These are phyloP conservation scores for Centrapalus pauciflorus DNA, from an alignment of 129 eudicot genomes.

Conservation along the genomic window DNA sequence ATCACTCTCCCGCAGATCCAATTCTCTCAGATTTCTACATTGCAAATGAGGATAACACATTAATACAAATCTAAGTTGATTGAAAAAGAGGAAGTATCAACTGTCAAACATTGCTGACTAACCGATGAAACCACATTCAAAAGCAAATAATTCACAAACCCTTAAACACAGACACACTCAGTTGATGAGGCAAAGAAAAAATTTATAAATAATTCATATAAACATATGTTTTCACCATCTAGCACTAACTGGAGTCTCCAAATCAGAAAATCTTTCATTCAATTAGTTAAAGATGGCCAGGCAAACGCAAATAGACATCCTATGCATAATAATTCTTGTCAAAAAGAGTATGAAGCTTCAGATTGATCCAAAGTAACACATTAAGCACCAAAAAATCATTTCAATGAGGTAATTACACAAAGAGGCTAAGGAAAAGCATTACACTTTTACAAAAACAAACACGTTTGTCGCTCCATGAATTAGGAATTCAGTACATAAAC, in stretches of 20 bases:
- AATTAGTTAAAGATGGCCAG: neutral
- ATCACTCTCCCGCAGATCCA: slow-evolving; percentile 86
- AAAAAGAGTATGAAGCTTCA: neutral
- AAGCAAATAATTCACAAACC: too few relatives aligned
- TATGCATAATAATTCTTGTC: neutral
- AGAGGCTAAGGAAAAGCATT: neutral
- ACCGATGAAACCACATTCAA: too few relatives aligned
- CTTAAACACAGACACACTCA: too few relatives aligned
- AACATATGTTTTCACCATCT: too few relatives aligned
- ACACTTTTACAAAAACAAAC: neutral
- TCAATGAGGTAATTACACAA: neutral
- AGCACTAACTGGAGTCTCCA: neutral
- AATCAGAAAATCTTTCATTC: neutral
- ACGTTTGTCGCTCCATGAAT: neutral
- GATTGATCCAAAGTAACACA: neutral
- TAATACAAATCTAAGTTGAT: neutral
- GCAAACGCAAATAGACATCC: neutral
- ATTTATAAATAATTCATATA: too few relatives aligned
- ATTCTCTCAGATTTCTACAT: slow-evolving; percentile 57
- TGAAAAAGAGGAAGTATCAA: too few relatives aligned
- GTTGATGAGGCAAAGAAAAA: too few relatives aligned
- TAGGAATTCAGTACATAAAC: neutral
- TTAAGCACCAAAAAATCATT: slow-evolving; percentile 4
- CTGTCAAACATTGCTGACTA: too few relatives aligned
- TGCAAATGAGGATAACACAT: neutral